Base-by-base conservation (phyloP, 768 basidiomycete species). In the Fomitopsis serialis region DNA sequence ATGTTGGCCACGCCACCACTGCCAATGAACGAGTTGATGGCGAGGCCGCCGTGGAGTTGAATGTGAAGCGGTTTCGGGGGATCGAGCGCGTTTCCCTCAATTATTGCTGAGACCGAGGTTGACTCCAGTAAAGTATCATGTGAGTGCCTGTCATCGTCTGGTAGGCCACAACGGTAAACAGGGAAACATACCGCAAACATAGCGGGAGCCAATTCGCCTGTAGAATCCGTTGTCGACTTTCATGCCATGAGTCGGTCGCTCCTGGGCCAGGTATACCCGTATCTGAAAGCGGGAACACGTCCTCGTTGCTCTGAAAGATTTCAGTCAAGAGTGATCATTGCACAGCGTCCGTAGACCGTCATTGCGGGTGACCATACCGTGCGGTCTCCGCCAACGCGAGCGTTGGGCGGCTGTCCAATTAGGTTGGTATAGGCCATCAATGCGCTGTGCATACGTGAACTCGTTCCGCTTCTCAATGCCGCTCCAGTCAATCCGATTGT, bases 401-500 rank as follows among this genome's bases (percentile, higher is more conserved):
- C 78, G 45, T 72, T 76, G 10, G 85, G 79, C 0, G 79, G 73
- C n/a, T 65, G 61, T 1, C 82, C 79, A 3, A 81, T 77, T 25
- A 84, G 70, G 34, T 66, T 58, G 24, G 71, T 77, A 52, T 85
- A 63, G 65, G 85, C 85, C 50, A 78, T 69, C 48, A 88, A 71
- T 3, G 78, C 75, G 54, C 81, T 85, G n/a, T n/a, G n/a, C n/a
- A 69, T 73, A 74, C 56, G 83, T 78, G 67, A 86, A 87, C 17
- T 74, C 53, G 59, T 88, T 87, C 29, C 70, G 71, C 2, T 73
- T 66, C 7, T 59, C 54, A 10, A 72, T 73, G 1, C 87, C 85
- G 9, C 69, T 68, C 85, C 86, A 89, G 56, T 86, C 85, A 10
- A 73, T 70, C 84, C 84, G 87, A 29, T 81, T 72, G 58, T 88